These are phyloP conservation scores for Chlorophyllum brunneum DNA, from an alignment of 768 basidiomycete genomes.

Conservation along the genomic window DNA sequence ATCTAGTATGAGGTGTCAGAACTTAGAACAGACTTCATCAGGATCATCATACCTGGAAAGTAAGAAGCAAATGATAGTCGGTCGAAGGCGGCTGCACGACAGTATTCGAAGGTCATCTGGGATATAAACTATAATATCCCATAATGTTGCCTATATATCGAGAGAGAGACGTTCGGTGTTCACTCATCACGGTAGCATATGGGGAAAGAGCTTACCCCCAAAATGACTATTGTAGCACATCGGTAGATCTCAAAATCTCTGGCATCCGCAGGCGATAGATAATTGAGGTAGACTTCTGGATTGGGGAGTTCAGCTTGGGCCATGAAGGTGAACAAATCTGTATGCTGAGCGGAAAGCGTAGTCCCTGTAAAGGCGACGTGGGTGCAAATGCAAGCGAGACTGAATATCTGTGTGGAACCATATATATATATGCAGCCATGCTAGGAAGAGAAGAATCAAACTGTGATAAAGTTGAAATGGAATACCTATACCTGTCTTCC, in stretches of 20 bases:
- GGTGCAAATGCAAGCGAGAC: too few relatives aligned
- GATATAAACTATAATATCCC: neutral
- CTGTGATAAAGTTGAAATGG: too few relatives aligned
- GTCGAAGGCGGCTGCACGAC: neutral
- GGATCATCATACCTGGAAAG: neutral
- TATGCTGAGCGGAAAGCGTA: too few relatives aligned
- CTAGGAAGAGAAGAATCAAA: too few relatives aligned
- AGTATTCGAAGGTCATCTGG: neutral
- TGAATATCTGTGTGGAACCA: too few relatives aligned
- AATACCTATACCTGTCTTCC: too few relatives aligned
- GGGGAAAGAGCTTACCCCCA: neutral
- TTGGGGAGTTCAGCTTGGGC: too few relatives aligned
- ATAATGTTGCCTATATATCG: neutral
- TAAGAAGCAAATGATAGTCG: neutral
- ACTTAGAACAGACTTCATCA: neutral
- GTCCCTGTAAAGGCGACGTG: too few relatives aligned
- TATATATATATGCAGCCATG: too few relatives aligned
- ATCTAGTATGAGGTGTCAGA: neutral
- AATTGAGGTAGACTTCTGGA: neutral
- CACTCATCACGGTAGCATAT: neutral
- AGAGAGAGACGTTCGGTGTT: neutral
- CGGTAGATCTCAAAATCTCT: neutral
- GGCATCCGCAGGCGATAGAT: neutral
- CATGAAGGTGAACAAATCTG: too few relatives aligned
- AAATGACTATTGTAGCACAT: neutral